These are phyloP conservation scores for Rhodotorula toruloides DNA, from an alignment of 768 basidiomycete species.

Conservation along the genomic window DNA sequence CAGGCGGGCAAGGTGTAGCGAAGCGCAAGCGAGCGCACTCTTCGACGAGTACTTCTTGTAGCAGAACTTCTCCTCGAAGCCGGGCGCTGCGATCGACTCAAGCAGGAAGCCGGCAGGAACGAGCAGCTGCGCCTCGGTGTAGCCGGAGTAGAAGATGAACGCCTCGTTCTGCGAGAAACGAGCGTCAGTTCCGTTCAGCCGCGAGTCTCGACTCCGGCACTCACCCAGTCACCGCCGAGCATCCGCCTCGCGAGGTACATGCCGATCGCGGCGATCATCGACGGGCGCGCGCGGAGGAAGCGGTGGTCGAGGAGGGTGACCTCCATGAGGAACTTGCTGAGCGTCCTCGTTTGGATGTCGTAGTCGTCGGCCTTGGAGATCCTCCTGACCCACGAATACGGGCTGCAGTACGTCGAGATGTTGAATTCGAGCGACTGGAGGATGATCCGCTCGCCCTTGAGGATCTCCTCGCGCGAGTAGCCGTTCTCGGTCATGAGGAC, in stretches of 20 bases:
- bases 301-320: slow-evolving; percentile 87
- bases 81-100: slow-evolving; percentile 71
- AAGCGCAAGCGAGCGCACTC: slow-evolving; percentile 47
- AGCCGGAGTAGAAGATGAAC: slow-evolving; percentile 89
- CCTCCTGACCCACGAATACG: slow-evolving; percentile 97
- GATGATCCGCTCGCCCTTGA: slow-evolving; percentile 96
- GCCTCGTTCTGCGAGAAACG: slow-evolving; percentile 66
- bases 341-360: slow-evolving; percentile 91
- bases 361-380: slow-evolving; percentile 99
- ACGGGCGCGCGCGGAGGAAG: slow-evolving; percentile 89
- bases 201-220: slow-evolving; percentile 47
- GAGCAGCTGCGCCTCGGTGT: slow-evolving; percentile 78
- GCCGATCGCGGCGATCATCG: slow-evolving; percentile 85
- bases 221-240: slow-evolving; percentile 93
- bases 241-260: slow-evolving; percentile 95
- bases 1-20: background rate
- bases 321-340: slow-evolving; percentile 96
- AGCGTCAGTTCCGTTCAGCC: background rate
- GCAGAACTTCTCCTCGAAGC: slow-evolving; percentile 77
- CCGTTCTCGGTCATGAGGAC: slow-evolving; percentile 96
- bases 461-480: slow-evolving; percentile 88
- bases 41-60: slow-evolving; percentile 96
- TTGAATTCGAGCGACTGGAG: slow-evolving; percentile 84
- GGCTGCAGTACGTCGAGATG: slow-evolving; percentile 95
- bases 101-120: slow-evolving; percentile 74